A percentile compares a stretch with the other conserved stretches of the same genome.
Conservation (phyloP, 1,139 yeast genomes). For the Hanseniaspora sp. region DNA sequence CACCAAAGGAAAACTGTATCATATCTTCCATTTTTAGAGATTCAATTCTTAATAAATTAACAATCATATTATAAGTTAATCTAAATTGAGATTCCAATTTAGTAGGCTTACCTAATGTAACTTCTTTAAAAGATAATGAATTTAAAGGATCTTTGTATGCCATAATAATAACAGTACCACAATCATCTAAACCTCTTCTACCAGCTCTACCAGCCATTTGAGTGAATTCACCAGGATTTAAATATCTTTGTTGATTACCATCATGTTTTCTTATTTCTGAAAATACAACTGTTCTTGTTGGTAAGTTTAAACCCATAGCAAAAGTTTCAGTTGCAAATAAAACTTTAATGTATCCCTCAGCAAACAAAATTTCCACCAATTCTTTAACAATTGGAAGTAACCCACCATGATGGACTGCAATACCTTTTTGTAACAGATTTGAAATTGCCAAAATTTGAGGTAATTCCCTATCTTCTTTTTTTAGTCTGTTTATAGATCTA, state of each 20-base stretch:
- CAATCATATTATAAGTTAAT: conserved; percentile 88
- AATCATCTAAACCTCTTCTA: conserved; percentile 85
- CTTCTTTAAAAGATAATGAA: conserved; percentile 54
- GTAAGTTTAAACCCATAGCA: conserved; percentile 95
- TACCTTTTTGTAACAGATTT: conserved; percentile 77
- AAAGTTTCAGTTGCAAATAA: conserved; percentile 96
- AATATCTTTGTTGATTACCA: conserved; percentile 67
- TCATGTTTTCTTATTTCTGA: conserved; percentile 79
- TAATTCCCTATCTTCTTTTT: conserved; percentile 80
- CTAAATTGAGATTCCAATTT: conserved; percentile 85
- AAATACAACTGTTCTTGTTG: conserved; percentile 92
- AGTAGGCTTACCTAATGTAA: conserved; percentile 78
- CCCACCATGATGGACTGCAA: conserved; percentile 97
- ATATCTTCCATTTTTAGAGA: conserved; percentile 92
- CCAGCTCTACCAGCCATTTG: conserved; percentile 99
- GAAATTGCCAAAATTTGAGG: conserved; percentile 81
- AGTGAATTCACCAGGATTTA: conserved; percentile 91
- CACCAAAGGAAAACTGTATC: conserved; percentile 92
- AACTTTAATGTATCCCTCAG: conserved; percentile 75
- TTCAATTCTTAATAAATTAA: conserved; percentile 81
- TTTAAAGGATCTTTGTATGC: conserved; percentile 62
- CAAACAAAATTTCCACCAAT: conserved; percentile 82
- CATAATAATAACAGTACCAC: conserved; percentile 95
- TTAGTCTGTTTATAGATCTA: conserved; percentile 73
- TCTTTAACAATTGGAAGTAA: conserved; percentile 89